Evolutionary conservation across 495 filamentous ascomycete species (phyloP), one percentile per base, ranked within the genome.

Genomic region (Xylaria intraflava): DNA sequence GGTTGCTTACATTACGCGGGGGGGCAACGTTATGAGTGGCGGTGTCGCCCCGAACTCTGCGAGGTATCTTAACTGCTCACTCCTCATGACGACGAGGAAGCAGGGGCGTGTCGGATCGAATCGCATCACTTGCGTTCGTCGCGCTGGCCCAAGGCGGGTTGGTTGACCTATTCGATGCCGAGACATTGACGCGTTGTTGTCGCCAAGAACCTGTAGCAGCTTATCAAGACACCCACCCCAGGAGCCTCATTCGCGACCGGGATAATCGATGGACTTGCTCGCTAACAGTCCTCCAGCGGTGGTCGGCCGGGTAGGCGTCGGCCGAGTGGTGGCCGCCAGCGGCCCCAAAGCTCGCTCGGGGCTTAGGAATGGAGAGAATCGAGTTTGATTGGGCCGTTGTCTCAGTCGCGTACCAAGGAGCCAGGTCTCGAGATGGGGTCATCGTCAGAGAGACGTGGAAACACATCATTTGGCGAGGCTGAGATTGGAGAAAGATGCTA

Each of bases 401-500:
- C 33, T 50, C 39, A 51, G 14, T 5, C 39, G 23, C 16, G 44
- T 22, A 38, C 14, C 9, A 44, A 22, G 45, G 27, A 36, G 33
- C 19, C 30, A 36, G 19, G 22, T 45, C 16, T 40, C 24, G 35
- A 26, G 12, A 53, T 38, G n/a, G n/a, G n/a, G n/a, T 54, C 43
- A 39, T 55, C 62, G 54, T 55, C 57, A 51, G 49, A 49, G 58
- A 38, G 53, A 59, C 56, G 61, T 57, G 63, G 60, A 47, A 57
- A 53, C 52, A 64, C 55, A 55, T 46, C 40, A 45, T 56, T 51
- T 48, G 53, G 46, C 46, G 30, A 6, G 30, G 23, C 31, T 23
- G 40, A 39, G 19, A 39, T 45, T 49, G 40, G 38, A 46, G 40
- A 46, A 30, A 12, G 8, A 16, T n/a, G n/a, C n/a, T n/a, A n/a